A percentile compares a stretch with the other conserved stretches of the same genome.
Evolutionary conservation across 1,139 yeast genomes (phyloP).

Genomic region (Pichia inconspicua): DNA sequence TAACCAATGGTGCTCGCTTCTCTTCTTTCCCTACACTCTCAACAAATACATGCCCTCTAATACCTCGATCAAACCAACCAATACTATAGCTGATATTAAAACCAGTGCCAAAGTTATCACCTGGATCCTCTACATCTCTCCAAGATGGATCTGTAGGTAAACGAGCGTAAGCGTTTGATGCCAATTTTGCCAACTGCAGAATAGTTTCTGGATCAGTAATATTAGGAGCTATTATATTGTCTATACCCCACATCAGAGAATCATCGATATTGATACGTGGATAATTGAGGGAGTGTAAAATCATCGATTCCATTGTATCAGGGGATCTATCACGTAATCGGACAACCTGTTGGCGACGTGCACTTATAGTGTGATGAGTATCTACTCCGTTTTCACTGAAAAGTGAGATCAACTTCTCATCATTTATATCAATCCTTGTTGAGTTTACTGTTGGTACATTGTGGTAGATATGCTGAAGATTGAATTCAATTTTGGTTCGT

Average conservation of each 20-base stretch:
- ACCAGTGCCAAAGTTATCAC: slow-evolving; percentile 5
- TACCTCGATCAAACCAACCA: slow-evolving; percentile 84
- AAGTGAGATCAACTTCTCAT: not conserved
- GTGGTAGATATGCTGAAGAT: slow-evolving; percentile 21
- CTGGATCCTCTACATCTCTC: slow-evolving; percentile 55
- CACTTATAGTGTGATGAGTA: slow-evolving; percentile 5
- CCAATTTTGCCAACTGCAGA: slow-evolving; percentile 70
- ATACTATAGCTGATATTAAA: slow-evolving; percentile 35
- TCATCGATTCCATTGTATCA: slow-evolving; percentile 55
- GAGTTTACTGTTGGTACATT: slow-evolving; percentile 21
- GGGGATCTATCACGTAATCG: slow-evolving; percentile 56
- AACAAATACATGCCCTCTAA: slow-evolving; percentile 86
- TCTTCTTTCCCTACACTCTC: slow-evolving; percentile 39
- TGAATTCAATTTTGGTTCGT: slow-evolving; percentile 7
- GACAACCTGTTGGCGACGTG: slow-evolving; percentile 26
- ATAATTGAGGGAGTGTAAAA: slow-evolving; percentile 49
- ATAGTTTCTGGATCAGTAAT: slow-evolving; percentile 66
- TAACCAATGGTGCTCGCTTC: slow-evolving; percentile 41
- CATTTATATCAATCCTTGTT: slow-evolving; percentile 23
- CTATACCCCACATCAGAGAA: slow-evolving; percentile 46
- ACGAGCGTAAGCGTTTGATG: slow-evolving; percentile 86
- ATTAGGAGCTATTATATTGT: slow-evolving; percentile 56
- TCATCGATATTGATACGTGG: slow-evolving; percentile 36
- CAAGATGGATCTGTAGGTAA: slow-evolving; percentile 79
- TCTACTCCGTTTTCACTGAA: slow-evolving; percentile 3